These are phyloP conservation scores for cucumber (Cucumis sativus) DNA, from an alignment of 306 rosid species.

Conservation along the genomic window DNA sequence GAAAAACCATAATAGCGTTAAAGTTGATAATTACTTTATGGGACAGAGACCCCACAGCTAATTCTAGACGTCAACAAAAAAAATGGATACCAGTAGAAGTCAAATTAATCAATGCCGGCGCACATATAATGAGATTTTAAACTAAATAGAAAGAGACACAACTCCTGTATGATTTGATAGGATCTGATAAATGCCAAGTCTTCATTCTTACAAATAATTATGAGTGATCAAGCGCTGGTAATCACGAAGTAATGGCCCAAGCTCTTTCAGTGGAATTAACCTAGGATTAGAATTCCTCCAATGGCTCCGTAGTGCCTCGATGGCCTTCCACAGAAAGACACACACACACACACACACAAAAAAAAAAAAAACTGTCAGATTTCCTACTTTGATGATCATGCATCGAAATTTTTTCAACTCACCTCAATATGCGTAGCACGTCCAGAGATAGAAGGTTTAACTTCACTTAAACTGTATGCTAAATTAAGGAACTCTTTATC, in stretches of 20 bases:
- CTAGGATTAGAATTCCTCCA: constrained; percentile 69
- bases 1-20: not conserved
- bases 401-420: constrained; percentile 7
- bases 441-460: constrained; percentile 24
- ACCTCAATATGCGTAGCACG: constrained; percentile 23
- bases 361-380: not conserved
- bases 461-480: constrained; percentile 42
- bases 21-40: not conserved
- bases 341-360: not conserved
- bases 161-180: not conserved
- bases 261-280: constrained; percentile 59
- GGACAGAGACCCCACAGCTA: not conserved
- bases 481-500: constrained; percentile 68
- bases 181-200: not conserved
- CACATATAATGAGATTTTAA: not conserved
- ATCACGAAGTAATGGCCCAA: constrained; percentile 87
- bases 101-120: not conserved
- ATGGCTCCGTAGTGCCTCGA: constrained; percentile 56
- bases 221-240: constrained; percentile 57
- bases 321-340: constrained; percentile 20
- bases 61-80: not conserved
- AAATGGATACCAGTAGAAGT: not conserved
- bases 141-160: not conserved
- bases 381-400: not conserved
- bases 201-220: constrained; percentile 38